Base-by-base conservation (phyloP, 768 basidiomycete species). In the Lyophyllum semitale region DNA sequence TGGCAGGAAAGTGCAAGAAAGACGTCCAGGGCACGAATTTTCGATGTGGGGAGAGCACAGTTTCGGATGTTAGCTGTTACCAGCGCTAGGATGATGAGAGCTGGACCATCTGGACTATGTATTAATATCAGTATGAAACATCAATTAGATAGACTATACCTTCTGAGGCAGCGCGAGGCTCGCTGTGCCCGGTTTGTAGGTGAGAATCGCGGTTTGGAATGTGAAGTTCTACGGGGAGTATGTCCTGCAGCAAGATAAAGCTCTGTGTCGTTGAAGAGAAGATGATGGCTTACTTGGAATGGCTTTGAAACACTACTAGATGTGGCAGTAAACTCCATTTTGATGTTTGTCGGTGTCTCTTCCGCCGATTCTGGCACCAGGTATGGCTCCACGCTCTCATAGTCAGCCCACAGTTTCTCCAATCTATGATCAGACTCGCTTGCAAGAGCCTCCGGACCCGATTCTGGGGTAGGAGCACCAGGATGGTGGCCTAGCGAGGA, bases 11-110 rank as follows among this genome's bases (percentile, higher is more conserved):
- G 75, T 0, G 91, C 91, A 23, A 97, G 79, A 53, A 97, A 88
- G 4, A 96, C 80, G 63, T 98, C 94, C 44, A 98, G 71, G 1
- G 89, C 91, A 32, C 84, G 86, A 22, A 95, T 73, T 70, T 93
- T 93, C 18, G 93, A 95, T 23, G 89, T 89, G 0, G 96, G 93
- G 0, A 93, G 78, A 9, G 79, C 73, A 63, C 92, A 96, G 61
- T 94, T 95, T 32, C 97, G 84, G 22, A 98, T 82, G 62, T 95
- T 95, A 15, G 95, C 86, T 23, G 90, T 90, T 25, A 97, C 79
- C 5, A 98, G 77, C 0, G 94, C 88, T 20, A 98, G 82, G 27
- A 98, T 83, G 49, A 98, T 84, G 20, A 98, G 76, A 0, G 95
- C 90, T 2, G 94, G 90, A 0, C 95, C 94, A 69, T 97, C 93